These are phyloP conservation scores for Udeniomyces megalosporus DNA, from an alignment of 768 basidiomycete species.

Conservation along the genomic window DNA sequence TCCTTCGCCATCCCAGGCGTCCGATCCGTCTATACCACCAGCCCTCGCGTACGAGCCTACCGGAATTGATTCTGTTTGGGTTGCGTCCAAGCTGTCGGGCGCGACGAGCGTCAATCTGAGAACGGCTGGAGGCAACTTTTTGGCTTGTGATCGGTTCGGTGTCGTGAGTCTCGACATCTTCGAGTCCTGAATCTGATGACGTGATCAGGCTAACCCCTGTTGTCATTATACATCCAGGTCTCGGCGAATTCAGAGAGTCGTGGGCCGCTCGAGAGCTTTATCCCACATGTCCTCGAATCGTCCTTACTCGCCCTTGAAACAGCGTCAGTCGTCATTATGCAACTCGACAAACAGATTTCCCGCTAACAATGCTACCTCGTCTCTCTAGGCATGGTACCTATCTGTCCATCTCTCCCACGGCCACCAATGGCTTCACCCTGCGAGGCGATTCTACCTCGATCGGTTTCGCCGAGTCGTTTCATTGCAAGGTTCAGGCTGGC, in stretches of 20 bases:
- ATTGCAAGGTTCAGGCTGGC: constrained; percentile 75
- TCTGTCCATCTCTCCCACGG: constrained; percentile 67
- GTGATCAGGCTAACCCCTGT: not conserved
- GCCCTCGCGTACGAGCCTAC: constrained; percentile 35
- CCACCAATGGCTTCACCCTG: constrained; percentile 59
- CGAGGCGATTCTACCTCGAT: constrained; percentile 73
- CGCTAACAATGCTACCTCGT: constrained; percentile 27
- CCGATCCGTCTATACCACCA: not conserved
- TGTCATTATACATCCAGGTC: not conserved
- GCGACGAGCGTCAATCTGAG: constrained; percentile 70
- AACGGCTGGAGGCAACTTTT: constrained; percentile 61
- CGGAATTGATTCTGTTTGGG: constrained; percentile 83
- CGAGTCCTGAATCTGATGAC: not conserved
- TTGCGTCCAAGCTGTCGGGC: constrained; percentile 68
- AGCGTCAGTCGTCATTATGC: too few species aligned
- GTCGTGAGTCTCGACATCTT: constrained; percentile 46
- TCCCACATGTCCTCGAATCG: constrained; percentile 51
- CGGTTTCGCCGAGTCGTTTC: constrained; percentile 71
- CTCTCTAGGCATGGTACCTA: constrained; percentile 77
- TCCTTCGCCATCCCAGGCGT: not conserved
- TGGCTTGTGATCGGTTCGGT: constrained; percentile 74
- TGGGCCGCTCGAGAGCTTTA: constrained; percentile 89
- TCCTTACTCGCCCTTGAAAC: constrained; percentile 30
- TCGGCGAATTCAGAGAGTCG: constrained; percentile 44
- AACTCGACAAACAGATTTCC: too few species aligned